Evolutionary conservation across 257 asterid genomes (phyloP).

Genomic region (Nicotiana paniculata): DNA sequence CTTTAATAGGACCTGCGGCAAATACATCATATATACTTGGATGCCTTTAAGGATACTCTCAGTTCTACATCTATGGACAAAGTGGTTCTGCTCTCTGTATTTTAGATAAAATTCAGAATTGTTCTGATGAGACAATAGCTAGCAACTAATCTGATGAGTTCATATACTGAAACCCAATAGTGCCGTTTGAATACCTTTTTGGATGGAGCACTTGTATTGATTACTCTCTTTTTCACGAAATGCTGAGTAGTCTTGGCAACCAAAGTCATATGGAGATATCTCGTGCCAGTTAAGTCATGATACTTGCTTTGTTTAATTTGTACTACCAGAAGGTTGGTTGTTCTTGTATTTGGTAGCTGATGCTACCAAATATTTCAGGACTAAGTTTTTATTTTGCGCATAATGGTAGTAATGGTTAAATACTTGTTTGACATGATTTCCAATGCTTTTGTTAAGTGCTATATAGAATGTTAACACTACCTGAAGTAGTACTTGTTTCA

Average conservation of each 20-base stretch:
- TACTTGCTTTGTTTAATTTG: background rate
- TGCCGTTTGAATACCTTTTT: background rate
- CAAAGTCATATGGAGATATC: background rate
- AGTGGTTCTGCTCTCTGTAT: background rate
- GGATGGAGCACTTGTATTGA: background rate
- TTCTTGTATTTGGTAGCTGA: conserved; percentile 1
- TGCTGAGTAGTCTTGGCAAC: background rate
- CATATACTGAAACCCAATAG: background rate
- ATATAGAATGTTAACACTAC: background rate
- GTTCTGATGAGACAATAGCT: background rate
- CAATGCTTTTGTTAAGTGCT: background rate
- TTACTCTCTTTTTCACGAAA: background rate
- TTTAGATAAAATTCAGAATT: background rate
- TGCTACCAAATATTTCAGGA: background rate
- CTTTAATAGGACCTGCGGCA: background rate
- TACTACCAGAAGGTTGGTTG: background rate
- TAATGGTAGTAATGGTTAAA: background rate
- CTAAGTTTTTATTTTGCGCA: background rate
- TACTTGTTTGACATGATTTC: background rate
- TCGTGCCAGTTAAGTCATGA: background rate
- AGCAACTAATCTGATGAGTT: background rate
- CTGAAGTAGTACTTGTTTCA: background rate
- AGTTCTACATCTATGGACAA: background rate
- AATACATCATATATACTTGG: background rate
- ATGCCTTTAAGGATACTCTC: background rate